Evolutionary conservation across 139 green algal genomes (phyloP).

Genomic region (Yamagishiella unicocca): DNA sequence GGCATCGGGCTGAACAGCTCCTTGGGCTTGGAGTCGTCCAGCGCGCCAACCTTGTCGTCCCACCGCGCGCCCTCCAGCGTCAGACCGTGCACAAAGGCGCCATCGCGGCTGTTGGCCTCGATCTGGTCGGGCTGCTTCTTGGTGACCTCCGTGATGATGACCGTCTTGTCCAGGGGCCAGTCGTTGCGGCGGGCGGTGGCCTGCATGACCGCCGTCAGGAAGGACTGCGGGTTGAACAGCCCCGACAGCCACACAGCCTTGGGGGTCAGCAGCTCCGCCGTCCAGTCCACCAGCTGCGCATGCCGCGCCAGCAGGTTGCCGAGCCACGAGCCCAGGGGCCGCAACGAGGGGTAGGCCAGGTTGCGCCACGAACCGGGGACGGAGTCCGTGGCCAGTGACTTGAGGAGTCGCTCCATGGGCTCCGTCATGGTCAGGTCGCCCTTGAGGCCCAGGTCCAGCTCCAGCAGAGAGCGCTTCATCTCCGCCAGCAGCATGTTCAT

Average conservation of each 20-base stretch:
- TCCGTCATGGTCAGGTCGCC: constrained; percentile 94
- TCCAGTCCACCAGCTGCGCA: constrained; percentile 91
- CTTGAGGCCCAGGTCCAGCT: constrained; percentile 94
- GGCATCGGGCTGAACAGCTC: constrained; percentile 92
- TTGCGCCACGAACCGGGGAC: constrained; percentile 84
- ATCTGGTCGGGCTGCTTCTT: constrained; percentile 90
- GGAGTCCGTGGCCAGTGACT: constrained; percentile 74
- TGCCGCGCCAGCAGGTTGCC: constrained; percentile 82
- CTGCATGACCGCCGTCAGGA: constrained; percentile 95
- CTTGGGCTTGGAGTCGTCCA: constrained; percentile 91
- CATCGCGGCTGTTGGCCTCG: constrained; percentile 85
- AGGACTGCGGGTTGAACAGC: constrained; percentile 96
- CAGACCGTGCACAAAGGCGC: constrained; percentile 90
- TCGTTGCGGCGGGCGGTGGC: constrained; percentile 91
- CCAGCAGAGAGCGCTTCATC: constrained; percentile 85
- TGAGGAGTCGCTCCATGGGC: constrained; percentile 90
- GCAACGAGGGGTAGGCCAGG: constrained; percentile 86
- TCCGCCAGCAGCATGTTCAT: constrained; percentile 90
- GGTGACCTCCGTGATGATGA: constrained; percentile 86
- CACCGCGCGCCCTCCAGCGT: constrained; percentile 93
- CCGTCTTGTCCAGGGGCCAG: constrained; percentile 92
- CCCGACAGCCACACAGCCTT: constrained; percentile 90
- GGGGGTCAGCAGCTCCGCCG: constrained; percentile 80
- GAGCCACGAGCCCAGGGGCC: constrained; percentile 80
- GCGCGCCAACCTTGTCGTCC: constrained; percentile 88